Evolutionary conservation across 1,284 basidiomycete species (phyloP).

Genomic region (Ustilago shanxiensis): DNA sequence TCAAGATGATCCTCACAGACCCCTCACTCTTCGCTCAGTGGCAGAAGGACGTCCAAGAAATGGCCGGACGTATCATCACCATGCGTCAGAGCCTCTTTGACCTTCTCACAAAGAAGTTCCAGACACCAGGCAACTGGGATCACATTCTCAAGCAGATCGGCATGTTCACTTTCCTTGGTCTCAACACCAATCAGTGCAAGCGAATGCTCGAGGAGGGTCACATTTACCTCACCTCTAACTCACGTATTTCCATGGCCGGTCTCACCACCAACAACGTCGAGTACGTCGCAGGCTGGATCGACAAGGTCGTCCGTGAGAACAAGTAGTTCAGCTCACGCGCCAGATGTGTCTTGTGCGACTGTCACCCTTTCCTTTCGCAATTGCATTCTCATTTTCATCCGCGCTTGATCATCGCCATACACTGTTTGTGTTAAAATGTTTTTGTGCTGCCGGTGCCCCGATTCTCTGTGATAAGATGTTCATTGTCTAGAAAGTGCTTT

Average conservation of each 20-base stretch:
- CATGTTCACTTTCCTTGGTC: slow-evolving; percentile 68
- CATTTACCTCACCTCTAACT: slow-evolving; percentile 87
- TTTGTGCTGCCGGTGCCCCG: no score
- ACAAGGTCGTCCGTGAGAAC: slow-evolving; percentile 63
- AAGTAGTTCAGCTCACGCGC: slow-evolving; percentile 19
- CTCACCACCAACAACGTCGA: slow-evolving; percentile 81
- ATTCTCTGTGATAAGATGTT: no score
- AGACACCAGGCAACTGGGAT: slow-evolving; percentile 87
- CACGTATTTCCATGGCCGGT: slow-evolving; percentile 90
- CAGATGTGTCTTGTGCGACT: background rate
- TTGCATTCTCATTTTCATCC: slow-evolving; percentile 10
- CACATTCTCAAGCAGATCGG: slow-evolving; percentile 74
- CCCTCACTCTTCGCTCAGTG: slow-evolving; percentile 82
- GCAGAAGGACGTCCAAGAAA: slow-evolving; percentile 89
- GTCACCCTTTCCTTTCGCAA: slow-evolving; percentile 14
- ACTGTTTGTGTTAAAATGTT: background rate
- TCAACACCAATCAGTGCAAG: slow-evolving; percentile 75
- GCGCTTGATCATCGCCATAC: background rate
- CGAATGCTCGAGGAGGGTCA: slow-evolving; percentile 82
- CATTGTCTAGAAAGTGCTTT: background rate
- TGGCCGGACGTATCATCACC: slow-evolving; percentile 89
- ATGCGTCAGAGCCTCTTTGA: slow-evolving; percentile 87
- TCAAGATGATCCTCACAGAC: slow-evolving; percentile 75
- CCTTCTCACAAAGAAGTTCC: slow-evolving; percentile 82
- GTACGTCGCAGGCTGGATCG: slow-evolving; percentile 67